Evolutionary conservation across 2,329 filamentous ascomycete genomes (phyloP), one percentile per base, ranked within the genome.

Genomic region (Pseudomassariella vexata): DNA sequence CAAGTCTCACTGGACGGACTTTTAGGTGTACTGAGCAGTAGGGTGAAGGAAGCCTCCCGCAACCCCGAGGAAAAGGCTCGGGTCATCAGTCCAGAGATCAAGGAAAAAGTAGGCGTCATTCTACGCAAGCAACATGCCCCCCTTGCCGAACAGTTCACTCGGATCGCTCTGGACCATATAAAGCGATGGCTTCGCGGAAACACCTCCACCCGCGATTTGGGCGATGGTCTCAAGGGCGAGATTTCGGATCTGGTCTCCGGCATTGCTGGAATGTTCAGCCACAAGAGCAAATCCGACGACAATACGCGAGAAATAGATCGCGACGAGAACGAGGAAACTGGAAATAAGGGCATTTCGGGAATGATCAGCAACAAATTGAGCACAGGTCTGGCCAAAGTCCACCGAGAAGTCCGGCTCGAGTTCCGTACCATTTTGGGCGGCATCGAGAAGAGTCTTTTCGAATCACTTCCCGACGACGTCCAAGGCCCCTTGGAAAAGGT

Each of bases 341-440:
- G 50, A 15, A 35, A 47, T 24, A 41, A 53, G 3, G 62, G 62
- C 12, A 65, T 67, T 47, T 66, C 63, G 30, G 60, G 54, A 41
- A 44, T 66, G 38, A 66, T 66, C 40, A 67, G 63, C 44, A 56
- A 66, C 32, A 67, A 67, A 44, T 47, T 67, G 12, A 66, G 60
- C 38, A 65, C 61, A 0, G 63, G 63, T 5, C 51, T 67, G 1
- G 62, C 56, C 10, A 55, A 47, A 32, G 63, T 67, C 5, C 63
- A 67, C 44, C 44, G 63, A 11, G 62, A 65, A 21, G 63, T 66
- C 3, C 59, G 63, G 9, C 52, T 67, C 8, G 63, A 67, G 40
- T 67, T 66, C 50, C 63, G 63, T 41, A 63, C 52, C 39, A 42
- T 65, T 2, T 52, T 67, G 1, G 63, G 62, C 24, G 50, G 37